Evolutionary conservation across 306 rosid genomes (phyloP).

Genomic region (Begonia peltatifolia): DNA sequence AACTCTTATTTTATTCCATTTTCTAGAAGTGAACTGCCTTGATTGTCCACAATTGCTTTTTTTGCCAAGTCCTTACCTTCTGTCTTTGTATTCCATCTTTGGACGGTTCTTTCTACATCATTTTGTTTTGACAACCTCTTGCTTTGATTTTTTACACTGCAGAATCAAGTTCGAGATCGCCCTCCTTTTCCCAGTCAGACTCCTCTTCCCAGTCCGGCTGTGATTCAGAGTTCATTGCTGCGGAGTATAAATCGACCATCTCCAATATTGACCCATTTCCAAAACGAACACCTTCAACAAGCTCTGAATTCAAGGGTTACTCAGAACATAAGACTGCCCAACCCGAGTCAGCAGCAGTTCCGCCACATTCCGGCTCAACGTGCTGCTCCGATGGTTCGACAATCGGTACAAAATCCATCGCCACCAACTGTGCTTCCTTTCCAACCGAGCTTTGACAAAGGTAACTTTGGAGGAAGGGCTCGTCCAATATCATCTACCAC

Average conservation of each 20-base stretch:
- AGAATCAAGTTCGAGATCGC: conserved; percentile 29
- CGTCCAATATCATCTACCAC: conserved; percentile 21
- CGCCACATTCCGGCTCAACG: conserved; percentile 21
- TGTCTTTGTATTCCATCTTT: too few relatives aligned
- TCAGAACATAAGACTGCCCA: conserved; percentile 16
- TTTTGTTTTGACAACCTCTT: too few relatives aligned
- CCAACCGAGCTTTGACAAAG: conserved; percentile 13
- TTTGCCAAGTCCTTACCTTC: too few relatives aligned
- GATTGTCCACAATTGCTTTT: too few relatives aligned
- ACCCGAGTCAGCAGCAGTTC: conserved; percentile 10
- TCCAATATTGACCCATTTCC: conserved; percentile 12
- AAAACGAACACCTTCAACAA: conserved; percentile 55
- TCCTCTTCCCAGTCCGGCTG: conserved; percentile 10
- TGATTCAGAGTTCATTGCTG: conserved; percentile 21
- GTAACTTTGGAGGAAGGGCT: conserved; percentile 19
- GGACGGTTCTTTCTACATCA: too few relatives aligned
- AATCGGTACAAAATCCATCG: conserved; percentile 16
- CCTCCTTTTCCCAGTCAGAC: conserved; percentile 8
- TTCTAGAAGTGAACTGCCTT: too few relatives aligned
- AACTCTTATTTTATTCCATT: too few relatives aligned
- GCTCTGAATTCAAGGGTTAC: conserved; percentile 22
- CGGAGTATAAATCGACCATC: conserved; percentile 12
- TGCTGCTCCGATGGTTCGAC: conserved; percentile 13
- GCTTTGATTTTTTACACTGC: not conserved
- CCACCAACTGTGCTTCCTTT: conserved; percentile 17